Evolutionary conservation across 805 yeast genomes (phyloP).

Genomic region (Candida succiphila): DNA sequence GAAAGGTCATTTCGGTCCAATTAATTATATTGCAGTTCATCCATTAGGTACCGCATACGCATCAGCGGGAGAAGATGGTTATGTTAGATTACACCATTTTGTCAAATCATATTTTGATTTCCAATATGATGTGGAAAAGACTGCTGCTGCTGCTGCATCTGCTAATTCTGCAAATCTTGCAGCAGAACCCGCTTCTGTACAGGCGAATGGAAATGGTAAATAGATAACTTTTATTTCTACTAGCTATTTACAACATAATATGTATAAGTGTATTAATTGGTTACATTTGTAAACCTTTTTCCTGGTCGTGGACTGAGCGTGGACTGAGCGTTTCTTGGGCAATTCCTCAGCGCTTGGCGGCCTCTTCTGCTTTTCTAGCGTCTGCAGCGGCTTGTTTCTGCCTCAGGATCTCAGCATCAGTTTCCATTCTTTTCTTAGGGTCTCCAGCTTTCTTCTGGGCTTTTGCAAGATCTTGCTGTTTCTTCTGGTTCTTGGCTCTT

Average conservation of each 20-base stretch:
- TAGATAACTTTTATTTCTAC: too few relatives aligned
- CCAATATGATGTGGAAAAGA: constrained; percentile 83
- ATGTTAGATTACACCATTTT: constrained; percentile 85
- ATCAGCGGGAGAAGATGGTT: constrained; percentile 99
- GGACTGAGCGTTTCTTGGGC: too few relatives aligned
- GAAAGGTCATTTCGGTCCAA: constrained; percentile 98
- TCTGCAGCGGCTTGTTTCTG: constrained; percentile 53
- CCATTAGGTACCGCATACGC: constrained; percentile 91
- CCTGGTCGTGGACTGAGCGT: too few relatives aligned
- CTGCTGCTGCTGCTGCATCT: constrained; percentile 37
- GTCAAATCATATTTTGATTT: constrained; percentile 91
- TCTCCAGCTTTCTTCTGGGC: constrained; percentile 65
- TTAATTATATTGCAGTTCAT: constrained; percentile 86
- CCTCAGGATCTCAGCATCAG: constrained; percentile 85
- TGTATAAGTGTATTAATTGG: too few relatives aligned
- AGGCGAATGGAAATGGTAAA: background rate
- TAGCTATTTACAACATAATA: too few relatives aligned
- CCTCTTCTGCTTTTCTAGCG: constrained; percentile 23
- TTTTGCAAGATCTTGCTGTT: constrained; percentile 56
- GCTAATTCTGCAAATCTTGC: background rate
- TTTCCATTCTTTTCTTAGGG: constrained; percentile 76
- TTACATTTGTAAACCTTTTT: too few relatives aligned
- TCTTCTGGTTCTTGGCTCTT: constrained; percentile 78
- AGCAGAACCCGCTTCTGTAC: background rate
- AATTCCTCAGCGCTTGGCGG: too few relatives aligned